phyloP scores from a whole-genome alignment of 495 filamentous ascomycete genomes.

The Trichodelitschia bisporula region DNA sequence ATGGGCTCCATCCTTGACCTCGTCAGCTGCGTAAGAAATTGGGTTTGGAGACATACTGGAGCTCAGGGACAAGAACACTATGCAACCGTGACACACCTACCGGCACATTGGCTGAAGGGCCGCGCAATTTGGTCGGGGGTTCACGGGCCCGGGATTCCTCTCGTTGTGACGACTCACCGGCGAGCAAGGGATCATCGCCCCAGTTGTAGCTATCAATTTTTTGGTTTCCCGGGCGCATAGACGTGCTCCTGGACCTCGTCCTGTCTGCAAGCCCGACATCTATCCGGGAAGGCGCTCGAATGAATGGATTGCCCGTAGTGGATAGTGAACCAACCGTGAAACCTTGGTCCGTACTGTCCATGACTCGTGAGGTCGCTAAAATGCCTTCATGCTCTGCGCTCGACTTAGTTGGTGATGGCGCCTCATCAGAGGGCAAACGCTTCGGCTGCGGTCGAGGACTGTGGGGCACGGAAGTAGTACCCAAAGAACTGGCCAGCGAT shows the following conservation, averaged over 20 bases:
- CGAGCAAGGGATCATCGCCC: constrained; percentile 11
- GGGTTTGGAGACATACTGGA: constrained; percentile 2
- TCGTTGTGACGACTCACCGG: constrained; percentile 2
- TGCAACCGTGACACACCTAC: constrained; percentile 19
- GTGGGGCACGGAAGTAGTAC: too few relatives aligned
- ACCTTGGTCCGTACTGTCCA: constrained; percentile 4
- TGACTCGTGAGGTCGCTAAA: constrained; percentile 4
- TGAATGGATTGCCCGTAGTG: constrained; percentile 19
- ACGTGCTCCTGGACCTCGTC: constrained; percentile 1
- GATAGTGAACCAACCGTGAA: constrained; percentile 2
- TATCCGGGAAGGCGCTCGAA: constrained; percentile 16
- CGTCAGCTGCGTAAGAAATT: constrained; percentile 1
- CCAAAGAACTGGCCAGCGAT: too few relatives aligned
- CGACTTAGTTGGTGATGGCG: too few relatives aligned
- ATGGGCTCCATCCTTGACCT: constrained; percentile 62
- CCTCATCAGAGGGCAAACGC: too few relatives aligned
- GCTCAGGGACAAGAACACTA: constrained; percentile 16
- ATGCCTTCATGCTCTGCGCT: too few relatives aligned
- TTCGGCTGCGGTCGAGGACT: too few relatives aligned
- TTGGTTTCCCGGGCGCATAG: constrained; percentile 3
- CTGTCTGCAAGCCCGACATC: constrained; percentile 5
- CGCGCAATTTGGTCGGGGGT: neutral
- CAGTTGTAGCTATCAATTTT: constrained; percentile 17
- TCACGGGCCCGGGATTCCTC: neutral
- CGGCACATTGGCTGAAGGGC: constrained; percentile 13